Conservation (phyloP, 2,329 filamentous ascomycete genomes). For the Sclerotinia trifoliorum region DNA sequence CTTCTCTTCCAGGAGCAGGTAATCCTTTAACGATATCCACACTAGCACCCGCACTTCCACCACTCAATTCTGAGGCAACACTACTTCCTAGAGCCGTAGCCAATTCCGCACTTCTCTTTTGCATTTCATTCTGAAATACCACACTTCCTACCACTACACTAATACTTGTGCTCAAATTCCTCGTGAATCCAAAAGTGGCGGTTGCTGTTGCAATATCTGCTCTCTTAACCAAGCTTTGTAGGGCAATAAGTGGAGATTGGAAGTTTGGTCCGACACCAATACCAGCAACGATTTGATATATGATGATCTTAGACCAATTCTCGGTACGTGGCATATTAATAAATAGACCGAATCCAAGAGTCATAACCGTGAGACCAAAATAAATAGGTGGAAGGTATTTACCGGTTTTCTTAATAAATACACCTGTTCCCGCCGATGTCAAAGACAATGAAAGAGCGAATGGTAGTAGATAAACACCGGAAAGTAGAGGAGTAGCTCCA, state of each 20-base stretch:
- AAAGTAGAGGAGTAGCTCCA: constrained; percentile 57
- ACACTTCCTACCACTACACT: constrained; percentile 51
- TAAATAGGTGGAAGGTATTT: constrained; percentile 63
- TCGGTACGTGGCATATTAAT: constrained; percentile 58
- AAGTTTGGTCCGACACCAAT: constrained; percentile 68
- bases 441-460: constrained; percentile 67
- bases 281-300: constrained; percentile 63
- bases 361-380: constrained; percentile 56
- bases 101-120: constrained; percentile 32
- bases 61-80: constrained; percentile 32
- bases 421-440: constrained; percentile 55
- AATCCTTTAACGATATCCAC: constrained; percentile 33
- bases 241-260: constrained; percentile 65
- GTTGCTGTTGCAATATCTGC: constrained; percentile 68
- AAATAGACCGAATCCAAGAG: constrained; percentile 63
- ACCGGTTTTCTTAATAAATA: constrained; percentile 63
- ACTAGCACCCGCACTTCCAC: constrained; percentile 35
- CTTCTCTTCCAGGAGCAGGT: constrained; percentile 28
- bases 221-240: constrained; percentile 61
- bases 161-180: constrained; percentile 46
- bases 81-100: constrained; percentile 30
- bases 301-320: constrained; percentile 54
- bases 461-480: constrained; percentile 74
- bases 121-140: constrained; percentile 50
- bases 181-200: constrained; percentile 58